Percentiles rank a stretch among this genome's conserved stretches.
Conservation (phyloP, 495 filamentous ascomycete genomes). For the Jackrogersella multiformis region DNA sequence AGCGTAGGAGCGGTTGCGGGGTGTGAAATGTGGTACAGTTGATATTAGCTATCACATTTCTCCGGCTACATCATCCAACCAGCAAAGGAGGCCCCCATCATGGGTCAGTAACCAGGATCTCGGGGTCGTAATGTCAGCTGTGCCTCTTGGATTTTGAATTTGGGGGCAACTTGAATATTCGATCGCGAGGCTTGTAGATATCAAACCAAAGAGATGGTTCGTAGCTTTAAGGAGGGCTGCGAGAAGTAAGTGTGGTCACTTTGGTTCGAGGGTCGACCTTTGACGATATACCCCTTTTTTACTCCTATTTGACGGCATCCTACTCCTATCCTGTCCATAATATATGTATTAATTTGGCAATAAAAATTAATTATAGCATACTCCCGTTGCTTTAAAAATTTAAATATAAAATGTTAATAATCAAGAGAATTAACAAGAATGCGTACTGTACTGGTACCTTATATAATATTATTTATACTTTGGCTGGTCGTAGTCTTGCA, state of each 20-base stretch:
- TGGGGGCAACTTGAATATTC: not conserved
- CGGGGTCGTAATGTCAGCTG: not conserved
- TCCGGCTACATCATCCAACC: not conserved
- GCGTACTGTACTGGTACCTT: too few relatives aligned
- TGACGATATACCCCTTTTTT: too few relatives aligned
- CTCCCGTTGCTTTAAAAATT: too few relatives aligned
- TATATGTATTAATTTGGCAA: too few relatives aligned
- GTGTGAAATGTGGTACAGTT: not conserved
- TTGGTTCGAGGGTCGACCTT: not conserved
- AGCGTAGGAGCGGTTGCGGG: not conserved
- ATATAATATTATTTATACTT: too few relatives aligned
- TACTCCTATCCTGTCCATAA: too few relatives aligned
- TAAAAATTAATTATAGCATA: too few relatives aligned
- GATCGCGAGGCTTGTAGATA: not conserved
- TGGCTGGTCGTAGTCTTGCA: too few relatives aligned
- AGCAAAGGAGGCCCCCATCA: not conserved
- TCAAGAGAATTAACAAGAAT: too few relatives aligned
- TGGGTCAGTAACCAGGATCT: not conserved
- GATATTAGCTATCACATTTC: not conserved
- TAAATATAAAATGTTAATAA: too few relatives aligned
- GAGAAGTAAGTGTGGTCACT: not conserved
- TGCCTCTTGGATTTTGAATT: not conserved
- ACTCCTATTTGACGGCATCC: too few relatives aligned
- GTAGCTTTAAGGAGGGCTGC: not conserved
- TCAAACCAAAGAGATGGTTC: not conserved